These are phyloP conservation scores for Solioccasus polychromus DNA, from an alignment of 768 basidiomycete genomes.

Conservation along the genomic window DNA sequence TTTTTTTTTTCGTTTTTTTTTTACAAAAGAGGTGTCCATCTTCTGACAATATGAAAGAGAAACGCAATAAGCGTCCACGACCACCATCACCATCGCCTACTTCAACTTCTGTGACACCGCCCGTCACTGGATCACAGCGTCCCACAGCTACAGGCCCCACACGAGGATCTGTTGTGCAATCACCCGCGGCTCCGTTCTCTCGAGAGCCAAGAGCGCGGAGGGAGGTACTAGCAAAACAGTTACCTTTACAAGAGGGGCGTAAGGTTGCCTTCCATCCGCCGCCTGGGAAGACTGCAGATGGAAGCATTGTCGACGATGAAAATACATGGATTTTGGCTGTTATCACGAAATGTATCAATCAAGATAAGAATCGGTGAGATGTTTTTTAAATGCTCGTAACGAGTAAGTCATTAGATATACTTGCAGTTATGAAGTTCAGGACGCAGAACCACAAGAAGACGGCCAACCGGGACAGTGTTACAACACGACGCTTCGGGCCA, in stretches of 20 bases:
- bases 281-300: conserved; percentile 46
- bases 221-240: conserved; percentile 57
- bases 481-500: conserved; percentile 62
- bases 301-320: conserved; percentile 52
- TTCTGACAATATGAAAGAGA: conserved; percentile 43
- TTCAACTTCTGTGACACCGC: conserved; percentile 40
- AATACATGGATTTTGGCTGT: conserved; percentile 78
- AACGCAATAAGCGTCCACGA: conserved; percentile 74
- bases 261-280: conserved; percentile 82
- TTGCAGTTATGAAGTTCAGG: conserved; percentile 79
- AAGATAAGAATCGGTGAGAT: conserved; percentile 65
- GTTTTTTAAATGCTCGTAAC: not conserved
- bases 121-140: conserved; percentile 20
- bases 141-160: conserved; percentile 14
- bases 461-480: conserved; percentile 71
- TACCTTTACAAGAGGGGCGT: conserved; percentile 68
- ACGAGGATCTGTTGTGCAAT: conserved; percentile 60
- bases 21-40: not conserved
- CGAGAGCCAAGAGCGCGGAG: conserved; percentile 68
- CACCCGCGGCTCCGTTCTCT: conserved; percentile 46
- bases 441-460: conserved; percentile 80
- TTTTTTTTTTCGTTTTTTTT: conserved; percentile 42
- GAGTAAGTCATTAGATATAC: conserved; percentile 1
- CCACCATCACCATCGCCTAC: conserved; percentile 64
- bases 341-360: conserved; percentile 64